These are phyloP conservation scores for Monilinia fructigena DNA, from an alignment of 2,329 filamentous ascomycete species.

Conservation along the genomic window DNA sequence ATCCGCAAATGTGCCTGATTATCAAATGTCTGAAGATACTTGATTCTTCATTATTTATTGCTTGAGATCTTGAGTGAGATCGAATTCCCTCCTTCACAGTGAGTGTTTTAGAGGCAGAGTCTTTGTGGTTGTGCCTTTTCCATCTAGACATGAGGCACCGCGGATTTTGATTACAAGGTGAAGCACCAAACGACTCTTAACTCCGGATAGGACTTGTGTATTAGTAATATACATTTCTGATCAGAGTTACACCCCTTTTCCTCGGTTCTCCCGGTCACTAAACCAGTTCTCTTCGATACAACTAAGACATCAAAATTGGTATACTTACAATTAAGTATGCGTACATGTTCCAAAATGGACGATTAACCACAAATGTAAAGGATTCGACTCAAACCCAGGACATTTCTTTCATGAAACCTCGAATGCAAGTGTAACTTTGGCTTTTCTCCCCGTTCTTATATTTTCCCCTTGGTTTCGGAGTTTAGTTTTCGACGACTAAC, in stretches of 20 bases:
- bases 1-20: neutral
- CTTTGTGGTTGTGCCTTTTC: neutral
- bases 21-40: neutral
- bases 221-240: neutral
- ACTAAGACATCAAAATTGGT: neutral
- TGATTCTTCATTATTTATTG: neutral
- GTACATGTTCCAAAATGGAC: neutral
- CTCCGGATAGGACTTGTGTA: neutral
- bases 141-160: neutral
- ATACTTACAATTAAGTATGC: no score
- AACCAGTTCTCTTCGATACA: neutral
- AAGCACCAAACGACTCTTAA: neutral
- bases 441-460: neutral
- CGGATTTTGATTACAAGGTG: no score
- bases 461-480: neutral
- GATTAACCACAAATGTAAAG: neutral
- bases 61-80: constrained; percentile 1
- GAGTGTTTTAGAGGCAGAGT: neutral
- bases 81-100: neutral
- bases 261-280: neutral
- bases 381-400: neutral
- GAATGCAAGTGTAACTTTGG: neutral
- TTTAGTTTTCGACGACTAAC: neutral
- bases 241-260: neutral
- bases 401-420: neutral